Evolutionary conservation across 495 filamentous ascomycete species (phyloP).

Genomic region (Lepidopterella palustris): DNA sequence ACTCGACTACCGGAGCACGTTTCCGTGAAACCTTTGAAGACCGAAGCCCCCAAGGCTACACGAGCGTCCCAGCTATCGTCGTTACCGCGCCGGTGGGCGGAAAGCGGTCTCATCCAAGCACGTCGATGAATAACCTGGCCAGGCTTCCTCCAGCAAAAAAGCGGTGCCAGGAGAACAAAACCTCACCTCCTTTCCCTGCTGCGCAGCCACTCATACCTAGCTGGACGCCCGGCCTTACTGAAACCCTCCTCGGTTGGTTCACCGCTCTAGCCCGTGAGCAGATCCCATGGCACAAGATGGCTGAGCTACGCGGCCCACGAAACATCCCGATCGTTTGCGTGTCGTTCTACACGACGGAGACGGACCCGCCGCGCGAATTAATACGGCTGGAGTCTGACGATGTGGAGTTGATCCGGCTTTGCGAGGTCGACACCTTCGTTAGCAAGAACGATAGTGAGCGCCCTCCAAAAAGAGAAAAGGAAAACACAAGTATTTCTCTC

Average conservation of each 20-base stretch:
- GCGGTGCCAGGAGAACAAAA: neutral
- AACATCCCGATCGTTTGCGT: conserved; percentile 3
- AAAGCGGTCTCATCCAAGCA: neutral
- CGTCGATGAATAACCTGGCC: neutral
- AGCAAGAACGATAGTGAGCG: neutral
- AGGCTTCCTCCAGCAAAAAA: neutral
- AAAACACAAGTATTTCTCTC: neutral
- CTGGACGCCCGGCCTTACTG: neutral
- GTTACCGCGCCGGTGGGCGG: neutral
- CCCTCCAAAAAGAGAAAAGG: neutral
- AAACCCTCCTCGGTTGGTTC: neutral
- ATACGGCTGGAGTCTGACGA: neutral
- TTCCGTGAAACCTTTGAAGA: too few relatives aligned
- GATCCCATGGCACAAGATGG: neutral
- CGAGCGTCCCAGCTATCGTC: too few relatives aligned
- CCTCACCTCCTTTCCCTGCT: neutral
- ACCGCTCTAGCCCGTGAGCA: neutral
- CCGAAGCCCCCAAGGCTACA: too few relatives aligned
- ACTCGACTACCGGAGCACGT: neutral
- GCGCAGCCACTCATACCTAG: neutral
- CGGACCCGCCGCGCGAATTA: conserved; percentile 2
- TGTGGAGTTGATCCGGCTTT: neutral
- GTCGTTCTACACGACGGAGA: conserved; percentile 10
- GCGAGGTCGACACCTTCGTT: conserved; percentile 11
- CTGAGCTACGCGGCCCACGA: neutral